Percentiles rank a stretch among this genome's conserved stretches.
phyloP scores from a whole-genome alignment of 257 asterid species.

The Knoxia roxburghii region DNA sequence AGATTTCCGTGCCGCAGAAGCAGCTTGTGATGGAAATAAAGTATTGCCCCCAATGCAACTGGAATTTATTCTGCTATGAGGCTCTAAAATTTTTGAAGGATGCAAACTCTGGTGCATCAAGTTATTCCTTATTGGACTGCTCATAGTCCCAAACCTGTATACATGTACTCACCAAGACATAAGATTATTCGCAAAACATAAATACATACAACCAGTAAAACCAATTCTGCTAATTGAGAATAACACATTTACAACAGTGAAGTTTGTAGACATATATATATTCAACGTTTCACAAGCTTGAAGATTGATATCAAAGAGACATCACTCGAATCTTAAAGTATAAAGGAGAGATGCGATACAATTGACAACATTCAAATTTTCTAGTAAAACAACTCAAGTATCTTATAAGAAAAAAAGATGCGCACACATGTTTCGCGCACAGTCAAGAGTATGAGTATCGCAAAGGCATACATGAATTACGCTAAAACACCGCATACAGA shows the following conservation, averaged over 20 bases:
- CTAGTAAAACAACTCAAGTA: neutral
- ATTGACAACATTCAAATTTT: neutral
- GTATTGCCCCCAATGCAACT: constrained; percentile 57
- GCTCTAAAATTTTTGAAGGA: constrained; percentile 50
- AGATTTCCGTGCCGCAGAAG: constrained; percentile 39
- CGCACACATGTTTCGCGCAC: neutral
- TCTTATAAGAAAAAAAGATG: neutral
- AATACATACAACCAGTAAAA: neutral
- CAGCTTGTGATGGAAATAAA: constrained; percentile 58
- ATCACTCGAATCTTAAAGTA: neutral
- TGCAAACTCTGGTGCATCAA: constrained; percentile 64
- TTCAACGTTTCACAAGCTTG: neutral
- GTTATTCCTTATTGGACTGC: constrained; percentile 71
- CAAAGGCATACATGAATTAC: neutral
- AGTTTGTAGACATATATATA: neutral
- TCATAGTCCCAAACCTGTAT: constrained; percentile 37
- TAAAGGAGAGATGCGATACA: neutral
- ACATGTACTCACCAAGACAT: neutral
- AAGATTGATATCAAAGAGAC: neutral
- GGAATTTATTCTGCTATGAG: constrained; percentile 57
- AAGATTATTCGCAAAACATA: neutral
- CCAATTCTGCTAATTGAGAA: neutral
- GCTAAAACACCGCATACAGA: neutral
- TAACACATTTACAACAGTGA: neutral
- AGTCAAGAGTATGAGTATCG: neutral